Conservation (phyloP, 1,284 basidiomycete species). For the Ganoderma leucocontextum region DNA sequence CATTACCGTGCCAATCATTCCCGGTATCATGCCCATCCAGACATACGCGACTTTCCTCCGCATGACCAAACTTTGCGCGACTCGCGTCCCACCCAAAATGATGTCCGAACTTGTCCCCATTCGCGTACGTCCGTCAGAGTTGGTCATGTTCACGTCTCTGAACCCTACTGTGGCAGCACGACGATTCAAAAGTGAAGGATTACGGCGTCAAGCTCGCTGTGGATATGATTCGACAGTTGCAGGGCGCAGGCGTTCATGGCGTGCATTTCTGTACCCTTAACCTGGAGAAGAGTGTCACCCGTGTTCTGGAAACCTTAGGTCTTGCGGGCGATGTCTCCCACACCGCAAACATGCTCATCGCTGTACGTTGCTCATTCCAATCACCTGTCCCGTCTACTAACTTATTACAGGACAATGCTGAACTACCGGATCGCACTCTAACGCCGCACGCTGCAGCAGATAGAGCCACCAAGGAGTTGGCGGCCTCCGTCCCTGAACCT, state of each 20-base stretch:
- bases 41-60: conserved; percentile 94
- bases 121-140: conserved; percentile 59
- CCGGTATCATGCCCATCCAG: conserved; percentile 98
- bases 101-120: conserved; percentile 81
- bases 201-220: conserved; percentile 86
- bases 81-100: conserved; percentile 78
- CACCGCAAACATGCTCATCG: conserved; percentile 74
- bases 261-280: conserved; percentile 98
- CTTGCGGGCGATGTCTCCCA: conserved; percentile 62
- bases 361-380: conserved; percentile 47
- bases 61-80: conserved; percentile 89
- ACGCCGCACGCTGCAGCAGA: conserved; percentile 69
- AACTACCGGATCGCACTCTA: conserved; percentile 54
- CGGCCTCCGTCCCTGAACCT: conserved; percentile 48
- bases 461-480: conserved; percentile 59
- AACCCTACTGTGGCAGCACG: conserved; percentile 60
- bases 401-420: conserved; percentile 34
- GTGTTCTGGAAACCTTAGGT: conserved; percentile 82
- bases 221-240: conserved; percentile 73
- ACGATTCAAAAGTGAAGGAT: conserved; percentile 92
- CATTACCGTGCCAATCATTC: conserved; percentile 91
- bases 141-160: background rate
- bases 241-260: conserved; percentile 70
- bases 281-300: conserved; percentile 93
- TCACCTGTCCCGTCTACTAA: background rate